Percentiles rank a stretch among this genome's conserved stretches.
Conservation (phyloP, 139 green algal genomes). For the Closterium sp. region DNA sequence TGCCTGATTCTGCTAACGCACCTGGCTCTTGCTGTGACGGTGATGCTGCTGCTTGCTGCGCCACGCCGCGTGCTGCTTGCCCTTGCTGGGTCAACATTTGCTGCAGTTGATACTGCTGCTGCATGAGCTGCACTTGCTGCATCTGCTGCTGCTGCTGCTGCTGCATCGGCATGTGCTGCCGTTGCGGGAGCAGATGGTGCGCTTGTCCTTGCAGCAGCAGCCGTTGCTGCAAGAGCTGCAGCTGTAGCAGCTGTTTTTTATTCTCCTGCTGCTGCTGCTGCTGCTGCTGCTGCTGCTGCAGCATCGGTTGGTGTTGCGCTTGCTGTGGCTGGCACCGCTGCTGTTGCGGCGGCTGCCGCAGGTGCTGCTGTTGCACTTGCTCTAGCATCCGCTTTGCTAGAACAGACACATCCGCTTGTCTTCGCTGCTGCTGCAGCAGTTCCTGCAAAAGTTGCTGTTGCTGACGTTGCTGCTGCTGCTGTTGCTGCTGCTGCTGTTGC, state of each 20-base stretch:
- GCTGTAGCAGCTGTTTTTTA: background rate
- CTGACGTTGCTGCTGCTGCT: background rate
- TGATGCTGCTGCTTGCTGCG: background rate
- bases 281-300: no score
- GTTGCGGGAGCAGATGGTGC: background rate
- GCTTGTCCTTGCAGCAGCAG: background rate
- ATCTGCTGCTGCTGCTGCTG: background rate
- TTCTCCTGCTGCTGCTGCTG: background rate
- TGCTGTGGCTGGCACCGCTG: background rate
- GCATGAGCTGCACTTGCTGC: background rate
- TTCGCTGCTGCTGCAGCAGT: background rate
- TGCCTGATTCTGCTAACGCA: background rate
- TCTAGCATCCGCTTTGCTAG: background rate
- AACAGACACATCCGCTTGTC: background rate
- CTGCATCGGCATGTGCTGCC: background rate
- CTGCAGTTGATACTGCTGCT: no score
- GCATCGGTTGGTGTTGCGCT: background rate
- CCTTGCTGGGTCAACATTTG: no score
- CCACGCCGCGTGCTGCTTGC: background rate
- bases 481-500: background rate
- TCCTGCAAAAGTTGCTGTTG: background rate
- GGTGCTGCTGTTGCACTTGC: background rate
- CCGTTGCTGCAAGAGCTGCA: background rate
- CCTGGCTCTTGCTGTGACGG: no score
- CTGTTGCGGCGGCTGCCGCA: background rate